A percentile compares a stretch with the other conserved stretches of the same genome.
Conservation (phyloP, 352 stramenopile species). For the Phytophthora pisi region DNA sequence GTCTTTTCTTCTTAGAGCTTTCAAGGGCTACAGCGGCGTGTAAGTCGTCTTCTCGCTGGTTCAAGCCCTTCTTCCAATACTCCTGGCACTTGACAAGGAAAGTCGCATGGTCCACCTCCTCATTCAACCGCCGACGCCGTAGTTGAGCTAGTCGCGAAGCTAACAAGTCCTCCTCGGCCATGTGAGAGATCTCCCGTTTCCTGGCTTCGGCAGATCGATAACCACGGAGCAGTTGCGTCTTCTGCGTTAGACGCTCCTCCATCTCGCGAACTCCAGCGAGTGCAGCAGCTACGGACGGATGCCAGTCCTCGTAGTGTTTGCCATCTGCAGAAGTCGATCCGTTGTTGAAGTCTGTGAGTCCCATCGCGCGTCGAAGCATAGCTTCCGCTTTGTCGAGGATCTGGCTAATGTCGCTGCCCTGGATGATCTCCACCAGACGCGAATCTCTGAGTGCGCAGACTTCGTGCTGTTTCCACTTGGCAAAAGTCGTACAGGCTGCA, state of each 20-base stretch:
- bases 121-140: conserved; percentile 14
- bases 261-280: conserved; percentile 40
- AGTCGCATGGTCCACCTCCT: conserved; percentile 29
- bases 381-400: conserved; percentile 39
- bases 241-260: conserved; percentile 40
- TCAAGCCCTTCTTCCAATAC: conserved; percentile 51
- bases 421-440: conserved; percentile 45
- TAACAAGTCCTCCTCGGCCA: conserved; percentile 48
- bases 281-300: conserved; percentile 36
- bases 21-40: conserved; percentile 1
- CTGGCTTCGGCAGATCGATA: conserved; percentile 38
- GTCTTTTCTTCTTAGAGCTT: conserved; percentile 17
- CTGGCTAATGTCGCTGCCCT: conserved; percentile 45
- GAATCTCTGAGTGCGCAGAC: conserved; percentile 44
- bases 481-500: conserved; percentile 30
- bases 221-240: conserved; percentile 39
- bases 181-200: conserved; percentile 39
- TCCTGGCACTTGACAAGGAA: conserved; percentile 44
- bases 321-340: conserved; percentile 32
- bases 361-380: conserved; percentile 46
- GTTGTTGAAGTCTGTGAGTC: conserved; percentile 54
- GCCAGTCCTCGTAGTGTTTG: conserved; percentile 65
- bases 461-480: conserved; percentile 42
- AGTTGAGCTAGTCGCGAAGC: conserved; percentile 29
- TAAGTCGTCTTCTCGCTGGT: conserved; percentile 40